Evolutionary conservation across 768 basidiomycete species (phyloP).

Genomic region (Agrocybe chaxingu): DNA sequence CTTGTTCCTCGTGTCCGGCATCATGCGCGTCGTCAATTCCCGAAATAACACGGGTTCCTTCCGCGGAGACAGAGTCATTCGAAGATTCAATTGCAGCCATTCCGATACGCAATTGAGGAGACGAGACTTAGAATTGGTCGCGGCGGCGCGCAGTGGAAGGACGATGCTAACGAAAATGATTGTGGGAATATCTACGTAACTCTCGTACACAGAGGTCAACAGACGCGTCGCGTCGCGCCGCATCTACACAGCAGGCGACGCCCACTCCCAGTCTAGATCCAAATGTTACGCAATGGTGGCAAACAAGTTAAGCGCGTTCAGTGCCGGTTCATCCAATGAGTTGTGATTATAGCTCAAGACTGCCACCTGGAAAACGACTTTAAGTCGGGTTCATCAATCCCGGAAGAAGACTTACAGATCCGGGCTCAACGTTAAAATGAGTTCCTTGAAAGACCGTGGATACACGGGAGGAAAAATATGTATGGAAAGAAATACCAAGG

Average conservation of each 20-base stretch:
- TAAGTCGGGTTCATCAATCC: neutral
- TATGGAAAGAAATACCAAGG: constrained; percentile 23
- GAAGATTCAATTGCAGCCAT: constrained; percentile 28
- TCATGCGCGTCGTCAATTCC: constrained; percentile 14
- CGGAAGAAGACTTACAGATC: constrained; percentile 50
- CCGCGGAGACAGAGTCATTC: constrained; percentile 11
- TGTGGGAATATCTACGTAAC: constrained; percentile 22
- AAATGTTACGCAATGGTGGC: constrained; percentile 16
- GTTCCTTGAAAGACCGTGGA: constrained; percentile 41
- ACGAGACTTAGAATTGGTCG: constrained; percentile 5
- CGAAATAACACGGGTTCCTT: constrained; percentile 10
- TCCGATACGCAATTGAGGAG: constrained; percentile 9
- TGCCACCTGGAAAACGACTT: constrained; percentile 49
- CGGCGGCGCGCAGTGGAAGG: constrained; percentile 3
- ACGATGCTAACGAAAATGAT: constrained; percentile 17
- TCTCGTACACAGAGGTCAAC: constrained; percentile 23
- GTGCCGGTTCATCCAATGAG: constrained; percentile 70
- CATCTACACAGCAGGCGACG: neutral
- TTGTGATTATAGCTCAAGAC: constrained; percentile 84
- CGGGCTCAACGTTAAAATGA: constrained; percentile 83
- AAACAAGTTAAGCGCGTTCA: constrained; percentile 72
- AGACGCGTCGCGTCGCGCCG: constrained; percentile 25
- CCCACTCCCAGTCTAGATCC: neutral
- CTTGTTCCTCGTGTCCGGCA: constrained; percentile 22
- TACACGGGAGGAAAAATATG: neutral